These are phyloP conservation scores for Trichoderma sp. DNA, from an alignment of 2,329 filamentous ascomycete species.

Conservation along the genomic window DNA sequence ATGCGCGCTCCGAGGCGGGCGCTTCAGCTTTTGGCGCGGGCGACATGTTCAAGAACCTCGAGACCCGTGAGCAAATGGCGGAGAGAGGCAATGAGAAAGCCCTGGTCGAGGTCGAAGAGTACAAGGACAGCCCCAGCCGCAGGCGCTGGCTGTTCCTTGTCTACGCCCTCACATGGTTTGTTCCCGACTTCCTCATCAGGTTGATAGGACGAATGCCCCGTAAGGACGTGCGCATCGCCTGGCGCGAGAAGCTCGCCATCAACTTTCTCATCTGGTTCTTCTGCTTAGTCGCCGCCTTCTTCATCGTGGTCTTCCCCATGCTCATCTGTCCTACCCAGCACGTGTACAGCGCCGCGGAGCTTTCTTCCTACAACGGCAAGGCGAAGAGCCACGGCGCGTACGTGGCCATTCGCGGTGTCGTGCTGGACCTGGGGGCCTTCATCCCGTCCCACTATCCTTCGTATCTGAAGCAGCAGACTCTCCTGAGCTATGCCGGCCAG, in stretches of 20 bases:
- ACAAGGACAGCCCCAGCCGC: conserved; percentile 73
- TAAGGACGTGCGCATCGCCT: conserved; percentile 88
- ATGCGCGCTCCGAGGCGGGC: conserved; percentile 87
- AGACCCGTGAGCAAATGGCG: conserved; percentile 90
- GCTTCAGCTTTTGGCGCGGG: conserved; percentile 87
- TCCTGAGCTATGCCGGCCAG: conserved; percentile 80
- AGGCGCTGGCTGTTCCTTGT: conserved; percentile 90
- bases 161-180: conserved; percentile 79
- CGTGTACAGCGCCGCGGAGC: conserved; percentile 78
- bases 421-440: conserved; percentile 80
- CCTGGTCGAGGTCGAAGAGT: conserved; percentile 86
- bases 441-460: conserved; percentile 72
- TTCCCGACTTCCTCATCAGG: conserved; percentile 82
- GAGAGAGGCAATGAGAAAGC: conserved; percentile 92
- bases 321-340: conserved; percentile 91
- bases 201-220: conserved; percentile 81
- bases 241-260: conserved; percentile 97
- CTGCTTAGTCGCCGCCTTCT: conserved; percentile 78
- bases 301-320: conserved; percentile 84
- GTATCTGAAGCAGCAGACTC: conserved; percentile 57
- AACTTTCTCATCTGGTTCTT: conserved; percentile 95
- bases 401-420: conserved; percentile 81
- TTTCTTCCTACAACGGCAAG: conserved; percentile 74
- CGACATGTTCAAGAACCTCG: conserved; percentile 97
- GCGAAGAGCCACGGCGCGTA: conserved; percentile 62